Base-by-base conservation (phyloP, 2,329 filamentous ascomycete genomes). In the Cladosporium oxysporum region DNA sequence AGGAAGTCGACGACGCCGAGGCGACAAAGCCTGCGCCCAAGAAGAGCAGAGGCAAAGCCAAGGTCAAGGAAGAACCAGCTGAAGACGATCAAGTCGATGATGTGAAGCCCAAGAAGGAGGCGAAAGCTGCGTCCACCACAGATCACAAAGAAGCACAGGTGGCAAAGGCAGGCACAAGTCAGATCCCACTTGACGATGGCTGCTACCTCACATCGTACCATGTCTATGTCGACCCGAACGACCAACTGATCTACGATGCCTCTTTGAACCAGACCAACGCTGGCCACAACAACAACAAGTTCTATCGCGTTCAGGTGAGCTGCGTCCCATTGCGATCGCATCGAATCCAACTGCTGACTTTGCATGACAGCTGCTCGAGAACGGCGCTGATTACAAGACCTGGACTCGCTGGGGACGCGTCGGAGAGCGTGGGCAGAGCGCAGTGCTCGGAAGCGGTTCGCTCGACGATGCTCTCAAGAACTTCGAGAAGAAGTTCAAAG, bases 341-440 rank as follows among this genome's bases (percentile, higher is more conserved):
- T 23, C 8, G 10, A 23, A 6, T 26, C 14, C 18, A 5, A 31
- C 31, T 16, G 10, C 60, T 62, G 49, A 62, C 49, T n/a, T 8
- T 5, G 10, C 26, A 33, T 29, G 23, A 5, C 26, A 63, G 61
- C 61, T 63, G 5, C 61, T 63, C 21, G 61, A 63, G 5, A 57
- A 57, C 11, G 61, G 61, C n/a, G n/a, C 23, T 10, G 23, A 47
- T 2, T 63, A 63, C 50, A 37, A 82, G 52, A 88, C 86, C 0
- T 94, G 90, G 90, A 92, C 89, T 2, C 84, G 91, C 65, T 96
- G 91, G 91, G 92, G 92, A 26, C 87, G 92, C 26, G 91, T 96
- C 5, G 85, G 85, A 4, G 84, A 86, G 68, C 70, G 68, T 28
- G 85, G 85, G 1, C 80, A 84, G 67, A 78, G 65, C 31, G 77